A percentile compares a stretch with the other conserved stretches of the same genome.
These are phyloP conservation scores for Boletales sp. DNA, from an alignment of 768 basidiomycete genomes.

Conservation along the genomic window DNA sequence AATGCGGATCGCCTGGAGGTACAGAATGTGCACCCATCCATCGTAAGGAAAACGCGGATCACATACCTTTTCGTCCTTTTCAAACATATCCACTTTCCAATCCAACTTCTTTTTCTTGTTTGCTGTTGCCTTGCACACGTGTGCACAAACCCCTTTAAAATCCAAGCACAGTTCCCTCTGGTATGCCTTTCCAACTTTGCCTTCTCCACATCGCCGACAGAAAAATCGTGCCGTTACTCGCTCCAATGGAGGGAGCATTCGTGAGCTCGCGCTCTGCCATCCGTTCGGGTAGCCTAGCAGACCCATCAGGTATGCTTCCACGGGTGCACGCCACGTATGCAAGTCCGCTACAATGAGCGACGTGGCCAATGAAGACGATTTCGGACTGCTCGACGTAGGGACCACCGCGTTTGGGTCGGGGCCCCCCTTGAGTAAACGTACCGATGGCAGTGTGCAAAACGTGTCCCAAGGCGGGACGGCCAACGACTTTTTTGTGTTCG, in stretches of 20 bases:
- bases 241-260: constrained; percentile 51
- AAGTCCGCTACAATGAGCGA: constrained; percentile 44
- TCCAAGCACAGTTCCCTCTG: constrained; percentile 46
- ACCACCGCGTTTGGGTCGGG: constrained; percentile 11
- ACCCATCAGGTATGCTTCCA: constrained; percentile 41
- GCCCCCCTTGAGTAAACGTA: constrained; percentile 33
- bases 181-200: constrained; percentile 32
- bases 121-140: constrained; percentile 39
- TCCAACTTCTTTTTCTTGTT: constrained; percentile 8
- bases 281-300: constrained; percentile 44
- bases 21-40: neutral
- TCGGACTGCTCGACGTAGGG: constrained; percentile 13
- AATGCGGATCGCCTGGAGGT: constrained; percentile 44
- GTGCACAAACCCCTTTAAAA: constrained; percentile 56
- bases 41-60: neutral
- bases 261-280: constrained; percentile 50
- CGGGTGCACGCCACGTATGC: constrained; percentile 44
- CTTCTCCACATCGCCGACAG: constrained; percentile 48
- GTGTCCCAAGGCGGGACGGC: constrained; percentile 44
- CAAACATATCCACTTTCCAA: constrained; percentile 54
- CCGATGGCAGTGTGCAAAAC: constrained; percentile 49
- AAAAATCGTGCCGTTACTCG: constrained; percentile 56
- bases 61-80: constrained; percentile 55
- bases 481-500: neutral
- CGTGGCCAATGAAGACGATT: constrained; percentile 28